Conservation (phyloP, 345 rosid genomes). For the Moringa oleifera region DNA sequence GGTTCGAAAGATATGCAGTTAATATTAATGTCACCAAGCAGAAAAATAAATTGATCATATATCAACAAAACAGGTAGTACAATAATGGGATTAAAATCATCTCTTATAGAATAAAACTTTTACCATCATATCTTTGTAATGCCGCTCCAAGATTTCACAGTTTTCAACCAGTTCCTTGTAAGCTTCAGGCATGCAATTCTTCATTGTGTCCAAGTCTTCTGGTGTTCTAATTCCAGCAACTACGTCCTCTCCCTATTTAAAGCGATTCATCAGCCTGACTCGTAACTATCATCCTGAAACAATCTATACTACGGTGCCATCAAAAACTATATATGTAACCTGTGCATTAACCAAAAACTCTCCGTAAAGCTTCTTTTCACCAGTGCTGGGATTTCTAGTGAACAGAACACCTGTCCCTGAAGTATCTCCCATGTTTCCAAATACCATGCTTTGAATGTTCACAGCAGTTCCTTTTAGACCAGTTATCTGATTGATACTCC, state of each 20-base stretch:
- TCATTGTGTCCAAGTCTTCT: conserved; percentile 73
- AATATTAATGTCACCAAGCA: no score
- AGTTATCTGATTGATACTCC: conserved; percentile 82
- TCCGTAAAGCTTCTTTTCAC: conserved; percentile 84
- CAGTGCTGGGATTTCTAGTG: conserved; percentile 93
- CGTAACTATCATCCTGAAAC: conserved; percentile 3
- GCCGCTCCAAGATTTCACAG: conserved; percentile 75
- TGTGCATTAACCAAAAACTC: conserved; percentile 94
- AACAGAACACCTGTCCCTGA: conserved; percentile 95
- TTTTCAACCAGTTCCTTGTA: conserved; percentile 82
- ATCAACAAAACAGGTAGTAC: no score
- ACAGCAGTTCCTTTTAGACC: conserved; percentile 93
- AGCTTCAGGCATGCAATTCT: conserved; percentile 69
- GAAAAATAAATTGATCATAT: no score
- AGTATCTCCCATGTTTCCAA: conserved; percentile 92
- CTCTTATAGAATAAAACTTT: no score
- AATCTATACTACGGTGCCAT: neutral
- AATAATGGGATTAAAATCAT: no score
- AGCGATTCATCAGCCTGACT: conserved; percentile 16
- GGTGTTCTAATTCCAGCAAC: conserved; percentile 98
- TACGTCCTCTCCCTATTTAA: conserved; percentile 80
- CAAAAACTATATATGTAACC: conserved; percentile 28
- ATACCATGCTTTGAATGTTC: conserved; percentile 91
- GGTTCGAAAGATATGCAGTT: no score
- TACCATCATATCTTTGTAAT: conserved; percentile 98